Conservation (phyloP, 495 filamentous ascomycete species). For the Zalerion maritima region DNA sequence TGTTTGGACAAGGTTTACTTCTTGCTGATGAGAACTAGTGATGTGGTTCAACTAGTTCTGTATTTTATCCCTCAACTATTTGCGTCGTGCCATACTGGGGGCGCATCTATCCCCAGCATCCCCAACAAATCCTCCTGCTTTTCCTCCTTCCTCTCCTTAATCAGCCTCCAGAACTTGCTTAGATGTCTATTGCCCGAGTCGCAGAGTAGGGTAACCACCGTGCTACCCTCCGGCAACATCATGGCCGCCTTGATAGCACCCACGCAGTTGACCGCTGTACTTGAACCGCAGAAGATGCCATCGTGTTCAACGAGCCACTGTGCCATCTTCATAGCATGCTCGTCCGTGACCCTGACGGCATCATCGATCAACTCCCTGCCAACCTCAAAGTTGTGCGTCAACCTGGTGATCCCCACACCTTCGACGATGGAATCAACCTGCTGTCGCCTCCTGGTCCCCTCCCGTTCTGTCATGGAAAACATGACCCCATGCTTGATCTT, state of each 20-base stretch:
- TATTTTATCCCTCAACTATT: too few relatives aligned
- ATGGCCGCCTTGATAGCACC: conserved; percentile 71
- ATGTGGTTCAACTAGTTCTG: too few relatives aligned
- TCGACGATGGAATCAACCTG: conserved; percentile 96
- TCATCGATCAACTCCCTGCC: conserved; percentile 76
- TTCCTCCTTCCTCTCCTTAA: conserved; percentile 54
- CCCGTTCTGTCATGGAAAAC: conserved; percentile 75
- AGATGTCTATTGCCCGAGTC: conserved; percentile 85
- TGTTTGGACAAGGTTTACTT: too few relatives aligned
- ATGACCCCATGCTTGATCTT: conserved; percentile 84
- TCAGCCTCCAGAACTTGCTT: conserved; percentile 83
- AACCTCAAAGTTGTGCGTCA: conserved; percentile 83
- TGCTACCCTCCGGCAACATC: conserved; percentile 48
- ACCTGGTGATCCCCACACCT: conserved; percentile 84
- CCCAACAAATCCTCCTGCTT: conserved; percentile 20
- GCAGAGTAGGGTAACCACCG: conserved; percentile 82
- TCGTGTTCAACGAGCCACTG: conserved; percentile 92
- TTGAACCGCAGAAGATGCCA: conserved; percentile 87
- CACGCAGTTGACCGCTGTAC: conserved; percentile 90
- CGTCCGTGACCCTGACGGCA: conserved; percentile 81
- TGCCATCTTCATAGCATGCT: conserved; percentile 85
- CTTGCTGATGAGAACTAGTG: too few relatives aligned
- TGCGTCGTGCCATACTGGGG: too few relatives aligned
- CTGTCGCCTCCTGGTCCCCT: conserved; percentile 73
- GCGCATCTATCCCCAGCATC: conserved; percentile 12